phyloP scores from a whole-genome alignment of 2,329 filamentous ascomycete genomes.

The Ramichloridium luteum region DNA sequence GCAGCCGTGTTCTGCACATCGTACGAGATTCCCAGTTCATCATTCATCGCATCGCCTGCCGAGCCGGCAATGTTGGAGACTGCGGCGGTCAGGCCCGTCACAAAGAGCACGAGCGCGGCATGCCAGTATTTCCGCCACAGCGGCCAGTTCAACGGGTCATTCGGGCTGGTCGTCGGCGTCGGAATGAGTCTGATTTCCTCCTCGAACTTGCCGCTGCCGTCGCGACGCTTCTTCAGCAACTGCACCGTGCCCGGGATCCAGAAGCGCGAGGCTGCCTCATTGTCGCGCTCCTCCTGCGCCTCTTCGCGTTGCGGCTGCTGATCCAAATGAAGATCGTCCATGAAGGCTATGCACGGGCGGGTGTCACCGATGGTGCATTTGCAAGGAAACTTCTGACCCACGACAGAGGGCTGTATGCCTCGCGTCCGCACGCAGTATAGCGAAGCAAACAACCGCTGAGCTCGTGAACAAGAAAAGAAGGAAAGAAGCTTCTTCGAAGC shows the following conservation, averaged over 20 bases:
- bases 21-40: slow-evolving; percentile 40
- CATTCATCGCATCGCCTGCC: slow-evolving; percentile 39
- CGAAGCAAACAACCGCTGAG: no score
- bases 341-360: no score
- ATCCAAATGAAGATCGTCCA: no score
- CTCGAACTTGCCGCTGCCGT: slow-evolving; percentile 10
- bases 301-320: no score
- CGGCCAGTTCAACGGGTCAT: slow-evolving; percentile 24
- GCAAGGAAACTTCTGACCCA: no score
- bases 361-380: no score
- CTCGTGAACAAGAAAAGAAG: no score
- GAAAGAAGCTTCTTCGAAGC: no score
- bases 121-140: slow-evolving; percentile 21
- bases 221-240: slow-evolving; percentile 10
- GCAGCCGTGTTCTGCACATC: slow-evolving; percentile 44
- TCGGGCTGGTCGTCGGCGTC: slow-evolving; percentile 32
- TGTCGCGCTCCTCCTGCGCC: no score
- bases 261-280: no score
- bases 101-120: slow-evolving; percentile 39
- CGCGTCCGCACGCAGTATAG: no score
- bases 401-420: no score
- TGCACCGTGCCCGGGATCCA: slow-evolving; percentile 14
- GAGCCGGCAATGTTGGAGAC: slow-evolving; percentile 45
- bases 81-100: slow-evolving; percentile 44
- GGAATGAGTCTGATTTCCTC: slow-evolving; percentile 41